Conservation (phyloP, 83 land plant genomes). For the Picea engelmannii region DNA sequence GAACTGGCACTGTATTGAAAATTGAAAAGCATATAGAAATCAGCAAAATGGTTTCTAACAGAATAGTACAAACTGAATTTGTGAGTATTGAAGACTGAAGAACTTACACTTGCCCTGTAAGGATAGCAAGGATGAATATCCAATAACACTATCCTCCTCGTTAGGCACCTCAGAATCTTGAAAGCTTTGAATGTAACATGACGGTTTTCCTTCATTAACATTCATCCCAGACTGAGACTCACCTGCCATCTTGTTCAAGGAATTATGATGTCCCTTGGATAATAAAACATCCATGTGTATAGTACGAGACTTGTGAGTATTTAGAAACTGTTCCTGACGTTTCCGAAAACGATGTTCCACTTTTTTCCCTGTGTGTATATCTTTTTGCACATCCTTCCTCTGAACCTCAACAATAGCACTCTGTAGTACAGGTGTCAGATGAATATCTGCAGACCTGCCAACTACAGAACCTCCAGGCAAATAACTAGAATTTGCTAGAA, state of each 20-base stretch:
- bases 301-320: conserved; percentile 3
- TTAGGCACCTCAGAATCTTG: not conserved
- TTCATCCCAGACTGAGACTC: not conserved
- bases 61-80: not conserved
- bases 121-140: conserved; percentile 9
- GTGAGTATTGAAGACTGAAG: not conserved
- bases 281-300: conserved; percentile 2
- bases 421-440: not conserved
- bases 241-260: not conserved
- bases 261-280: not conserved
- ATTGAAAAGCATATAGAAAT: not conserved
- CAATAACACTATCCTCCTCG: not conserved
- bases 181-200: not conserved
- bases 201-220: not conserved
- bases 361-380: not conserved
- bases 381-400: not conserved
- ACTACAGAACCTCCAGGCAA: not conserved
- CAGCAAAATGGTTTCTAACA: not conserved
- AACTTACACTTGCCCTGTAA: not conserved
- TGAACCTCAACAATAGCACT: not conserved
- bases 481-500: not conserved
- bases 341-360: not conserved
- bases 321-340: not conserved
- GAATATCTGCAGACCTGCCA: not conserved
- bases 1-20: not conserved